Conservation (phyloP, 2,329 filamentous ascomycete genomes). For the Botryosphaeria agaves region DNA sequence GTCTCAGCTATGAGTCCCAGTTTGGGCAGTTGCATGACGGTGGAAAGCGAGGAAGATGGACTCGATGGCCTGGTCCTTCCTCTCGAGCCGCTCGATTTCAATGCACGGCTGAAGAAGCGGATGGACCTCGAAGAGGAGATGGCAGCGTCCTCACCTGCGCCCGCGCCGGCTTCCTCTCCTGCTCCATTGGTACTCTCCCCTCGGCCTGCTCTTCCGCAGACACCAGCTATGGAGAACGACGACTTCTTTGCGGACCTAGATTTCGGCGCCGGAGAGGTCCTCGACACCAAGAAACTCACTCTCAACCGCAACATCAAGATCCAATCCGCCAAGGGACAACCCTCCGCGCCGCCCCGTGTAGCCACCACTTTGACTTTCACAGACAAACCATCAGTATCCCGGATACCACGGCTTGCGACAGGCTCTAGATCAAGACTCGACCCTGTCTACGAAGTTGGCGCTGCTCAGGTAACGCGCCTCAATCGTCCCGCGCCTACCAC, state of each 20-base stretch:
- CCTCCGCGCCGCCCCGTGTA: slow-evolving; percentile 49
- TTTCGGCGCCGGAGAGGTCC: slow-evolving; percentile 65
- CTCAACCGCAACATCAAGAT: slow-evolving; percentile 85
- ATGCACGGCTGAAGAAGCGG: slow-evolving; percentile 56
- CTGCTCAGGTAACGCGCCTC: slow-evolving; percentile 47
- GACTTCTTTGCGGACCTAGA: slow-evolving; percentile 81
- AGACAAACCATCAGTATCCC: slow-evolving; percentile 50
- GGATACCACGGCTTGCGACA: slow-evolving; percentile 54
- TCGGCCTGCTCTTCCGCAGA: neutral
- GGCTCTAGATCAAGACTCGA: slow-evolving; percentile 70
- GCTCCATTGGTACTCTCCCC: neutral
- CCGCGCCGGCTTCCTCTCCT: slow-evolving; percentile 4
- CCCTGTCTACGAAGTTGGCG: slow-evolving; percentile 80
- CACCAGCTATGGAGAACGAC: slow-evolving; percentile 29
- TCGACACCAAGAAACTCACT: slow-evolving; percentile 64
- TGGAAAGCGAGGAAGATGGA: slow-evolving; percentile 85
- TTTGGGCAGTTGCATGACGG: slow-evolving; percentile 75
- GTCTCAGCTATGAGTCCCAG: slow-evolving; percentile 84
- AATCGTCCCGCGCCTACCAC: slow-evolving; percentile 36
- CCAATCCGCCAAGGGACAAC: slow-evolving; percentile 41
- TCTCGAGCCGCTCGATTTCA: slow-evolving; percentile 66
- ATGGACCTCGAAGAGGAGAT: slow-evolving; percentile 30
- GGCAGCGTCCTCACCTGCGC: slow-evolving; percentile 10
- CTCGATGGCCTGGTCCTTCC: slow-evolving; percentile 82
- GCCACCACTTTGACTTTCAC: slow-evolving; percentile 84